phyloP scores from a whole-genome alignment of 805 yeast species.

The Cyberlindnera maritima region DNA sequence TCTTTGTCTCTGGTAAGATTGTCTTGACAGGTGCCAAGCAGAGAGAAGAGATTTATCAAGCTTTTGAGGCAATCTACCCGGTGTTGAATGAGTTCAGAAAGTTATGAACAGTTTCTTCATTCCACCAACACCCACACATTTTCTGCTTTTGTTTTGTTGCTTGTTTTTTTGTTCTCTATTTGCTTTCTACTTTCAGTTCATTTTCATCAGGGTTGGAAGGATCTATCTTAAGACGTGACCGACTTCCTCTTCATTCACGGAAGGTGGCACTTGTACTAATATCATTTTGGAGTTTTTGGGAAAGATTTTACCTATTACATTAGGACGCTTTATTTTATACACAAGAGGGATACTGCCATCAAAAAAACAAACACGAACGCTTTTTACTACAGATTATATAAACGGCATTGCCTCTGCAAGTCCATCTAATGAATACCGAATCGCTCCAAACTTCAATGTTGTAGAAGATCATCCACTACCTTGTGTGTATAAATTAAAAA shows the following conservation, averaged over 20 bases:
- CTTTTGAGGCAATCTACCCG: constrained; percentile 97
- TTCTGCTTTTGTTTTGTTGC: not conserved
- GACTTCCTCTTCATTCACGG: not conserved
- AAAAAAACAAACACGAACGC: not conserved
- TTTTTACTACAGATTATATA: not conserved
- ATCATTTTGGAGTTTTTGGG: not conserved
- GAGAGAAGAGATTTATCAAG: constrained; percentile 97
- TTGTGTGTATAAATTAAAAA: not conserved
- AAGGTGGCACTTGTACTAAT: not conserved
- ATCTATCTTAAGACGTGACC: not conserved
- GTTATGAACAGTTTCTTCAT: constrained; percentile 30
- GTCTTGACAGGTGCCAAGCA: constrained; percentile 98
- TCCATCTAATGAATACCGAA: not conserved
- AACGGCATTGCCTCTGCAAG: not conserved
- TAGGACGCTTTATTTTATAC: not conserved
- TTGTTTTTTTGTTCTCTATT: not conserved
- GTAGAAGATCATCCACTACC: too few relatives aligned
- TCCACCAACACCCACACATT: not conserved
- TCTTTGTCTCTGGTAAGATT: constrained; percentile 95
- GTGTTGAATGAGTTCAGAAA: constrained; percentile 97
- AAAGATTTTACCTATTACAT: not conserved
- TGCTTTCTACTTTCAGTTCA: not conserved
- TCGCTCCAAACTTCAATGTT: too few relatives aligned
- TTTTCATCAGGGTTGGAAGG: not conserved
- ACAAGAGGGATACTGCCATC: not conserved